These are phyloP conservation scores for Yamadazyma spencermartinsiae DNA, from an alignment of 1,139 yeast genomes.

Conservation along the genomic window DNA sequence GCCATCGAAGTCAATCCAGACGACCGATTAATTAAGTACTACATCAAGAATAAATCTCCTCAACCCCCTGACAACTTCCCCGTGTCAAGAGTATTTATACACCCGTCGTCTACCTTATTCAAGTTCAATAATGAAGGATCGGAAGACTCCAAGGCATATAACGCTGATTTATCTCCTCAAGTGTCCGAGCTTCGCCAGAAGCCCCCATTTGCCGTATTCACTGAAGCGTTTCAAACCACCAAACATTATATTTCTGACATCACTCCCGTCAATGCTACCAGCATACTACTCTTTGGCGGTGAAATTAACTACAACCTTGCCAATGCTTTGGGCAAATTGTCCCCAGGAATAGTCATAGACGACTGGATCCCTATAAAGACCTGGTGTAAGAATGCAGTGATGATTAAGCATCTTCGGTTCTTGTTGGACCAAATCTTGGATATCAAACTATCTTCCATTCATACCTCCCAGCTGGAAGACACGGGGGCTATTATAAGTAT, in stretches of 20 bases:
- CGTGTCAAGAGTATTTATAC: conserved; percentile 15
- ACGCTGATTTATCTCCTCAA: conserved; percentile 37
- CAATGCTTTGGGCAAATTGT: conserved; percentile 36
- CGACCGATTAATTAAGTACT: conserved; percentile 68
- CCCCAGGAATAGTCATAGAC: conserved; percentile 71
- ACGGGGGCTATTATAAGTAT: conserved; percentile 17
- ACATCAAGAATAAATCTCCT: conserved; percentile 39
- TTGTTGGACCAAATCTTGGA: conserved; percentile 69
- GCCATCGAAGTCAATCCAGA: conserved; percentile 84
- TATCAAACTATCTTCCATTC: conserved; percentile 36
- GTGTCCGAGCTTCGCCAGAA: conserved; percentile 27
- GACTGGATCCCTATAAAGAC: conserved; percentile 82
- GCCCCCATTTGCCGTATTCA: conserved; percentile 57
- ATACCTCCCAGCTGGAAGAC: background rate
- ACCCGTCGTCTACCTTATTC: conserved; percentile 18
- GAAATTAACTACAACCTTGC: conserved; percentile 66
- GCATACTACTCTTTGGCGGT: conserved; percentile 80
- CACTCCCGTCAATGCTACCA: conserved; percentile 74
- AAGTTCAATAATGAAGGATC: conserved; percentile 34
- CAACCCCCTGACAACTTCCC: conserved; percentile 6
- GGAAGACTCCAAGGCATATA: conserved; percentile 21
- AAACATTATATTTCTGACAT: conserved; percentile 72
- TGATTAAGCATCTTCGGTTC: conserved; percentile 66
- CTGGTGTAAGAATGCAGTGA: conserved; percentile 92
- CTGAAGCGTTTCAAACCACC: conserved; percentile 59